phyloP scores from a whole-genome alignment of 164 flowering plant genomes.

The Vitis rotundifolia region DNA sequence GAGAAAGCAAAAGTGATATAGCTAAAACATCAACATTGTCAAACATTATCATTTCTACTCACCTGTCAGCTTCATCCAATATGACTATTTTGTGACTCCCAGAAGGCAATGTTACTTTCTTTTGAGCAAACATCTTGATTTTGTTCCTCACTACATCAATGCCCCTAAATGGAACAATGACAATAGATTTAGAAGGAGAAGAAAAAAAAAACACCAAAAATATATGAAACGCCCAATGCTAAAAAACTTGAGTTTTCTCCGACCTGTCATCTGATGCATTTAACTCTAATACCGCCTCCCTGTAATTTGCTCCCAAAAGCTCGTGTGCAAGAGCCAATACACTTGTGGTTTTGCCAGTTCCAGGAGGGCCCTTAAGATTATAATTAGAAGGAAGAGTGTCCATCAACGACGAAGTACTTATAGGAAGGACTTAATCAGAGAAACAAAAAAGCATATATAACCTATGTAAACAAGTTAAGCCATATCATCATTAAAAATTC shows the following conservation, averaged over 20 bases:
- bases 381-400: not conserved
- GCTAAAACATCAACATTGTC: not conserved
- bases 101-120: conserved; percentile 91
- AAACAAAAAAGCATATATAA: not conserved
- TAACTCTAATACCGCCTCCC: conserved; percentile 91
- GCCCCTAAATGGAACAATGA: conserved; percentile 48
- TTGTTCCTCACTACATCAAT: conserved; percentile 99
- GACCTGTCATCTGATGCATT: conserved; percentile 99
- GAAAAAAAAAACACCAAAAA: not conserved
- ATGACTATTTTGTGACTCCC: conserved; percentile 87
- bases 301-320: conserved; percentile 80
- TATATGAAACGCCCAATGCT: not conserved
- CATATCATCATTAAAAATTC: too few species aligned
- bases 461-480: too few species aligned
- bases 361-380: conserved; percentile 86
- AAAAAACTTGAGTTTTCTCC: not conserved
- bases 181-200: not conserved
- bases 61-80: conserved; percentile 99
- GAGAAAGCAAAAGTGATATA: too few species aligned
- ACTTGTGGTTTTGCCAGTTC: conserved; percentile 97
- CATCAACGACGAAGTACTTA: not conserved
- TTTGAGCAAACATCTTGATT: conserved; percentile 99
- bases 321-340: conserved; percentile 97
- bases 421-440: not conserved
- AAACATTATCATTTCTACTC: not conserved